phyloP scores from a whole-genome alignment of 2,329 filamentous ascomycete species.

The Gaeumannomyces sp. region DNA sequence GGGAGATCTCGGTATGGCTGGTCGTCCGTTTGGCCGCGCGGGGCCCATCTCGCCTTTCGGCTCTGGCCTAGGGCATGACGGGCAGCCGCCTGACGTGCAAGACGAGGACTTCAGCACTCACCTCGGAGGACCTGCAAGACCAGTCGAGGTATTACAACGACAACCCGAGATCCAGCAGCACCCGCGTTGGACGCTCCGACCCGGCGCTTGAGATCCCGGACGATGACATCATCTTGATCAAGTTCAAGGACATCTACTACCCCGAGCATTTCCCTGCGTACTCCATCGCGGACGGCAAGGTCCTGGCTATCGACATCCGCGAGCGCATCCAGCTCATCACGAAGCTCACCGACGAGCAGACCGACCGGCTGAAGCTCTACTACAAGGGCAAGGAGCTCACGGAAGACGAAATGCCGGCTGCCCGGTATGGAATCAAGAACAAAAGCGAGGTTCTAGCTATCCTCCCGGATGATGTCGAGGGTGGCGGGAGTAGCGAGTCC shows the following conservation, averaged over 20 bases:
- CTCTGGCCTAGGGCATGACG: slow-evolving; percentile 35
- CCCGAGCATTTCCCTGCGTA: slow-evolving; percentile 69
- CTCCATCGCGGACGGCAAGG: slow-evolving; percentile 67
- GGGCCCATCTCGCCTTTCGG: slow-evolving; percentile 43
- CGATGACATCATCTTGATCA: slow-evolving; percentile 66
- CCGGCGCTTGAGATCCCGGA: slow-evolving; percentile 35
- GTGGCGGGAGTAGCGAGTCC: slow-evolving; percentile 28
- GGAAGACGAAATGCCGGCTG: slow-evolving; percentile 50
- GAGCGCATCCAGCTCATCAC: slow-evolving; percentile 63
- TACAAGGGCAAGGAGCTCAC: slow-evolving; percentile 70
- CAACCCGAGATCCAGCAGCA: slow-evolving; percentile 12
- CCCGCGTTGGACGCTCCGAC: slow-evolving; percentile 14
- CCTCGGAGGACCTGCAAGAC: slow-evolving; percentile 62
- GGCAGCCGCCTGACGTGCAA: slow-evolving; percentile 53
- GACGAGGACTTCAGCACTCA: slow-evolving; percentile 75
- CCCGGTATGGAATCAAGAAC: slow-evolving; percentile 56
- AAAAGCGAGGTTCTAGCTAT: slow-evolving; percentile 56
- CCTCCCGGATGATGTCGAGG: slow-evolving; percentile 43
- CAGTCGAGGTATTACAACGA: slow-evolving; percentile 36
- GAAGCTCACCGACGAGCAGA: slow-evolving; percentile 49
- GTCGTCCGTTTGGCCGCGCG: slow-evolving; percentile 25
- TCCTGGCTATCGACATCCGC: slow-evolving; percentile 60
- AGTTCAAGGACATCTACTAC: slow-evolving; percentile 59
- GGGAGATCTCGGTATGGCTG: slow-evolving; percentile 40
- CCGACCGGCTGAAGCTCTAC: slow-evolving; percentile 55